Evolutionary conservation across 1,139 yeast species (phyloP), one percentile per base, ranked within the genome.

Genomic region (Debaryomycetaceae sp.): DNA sequence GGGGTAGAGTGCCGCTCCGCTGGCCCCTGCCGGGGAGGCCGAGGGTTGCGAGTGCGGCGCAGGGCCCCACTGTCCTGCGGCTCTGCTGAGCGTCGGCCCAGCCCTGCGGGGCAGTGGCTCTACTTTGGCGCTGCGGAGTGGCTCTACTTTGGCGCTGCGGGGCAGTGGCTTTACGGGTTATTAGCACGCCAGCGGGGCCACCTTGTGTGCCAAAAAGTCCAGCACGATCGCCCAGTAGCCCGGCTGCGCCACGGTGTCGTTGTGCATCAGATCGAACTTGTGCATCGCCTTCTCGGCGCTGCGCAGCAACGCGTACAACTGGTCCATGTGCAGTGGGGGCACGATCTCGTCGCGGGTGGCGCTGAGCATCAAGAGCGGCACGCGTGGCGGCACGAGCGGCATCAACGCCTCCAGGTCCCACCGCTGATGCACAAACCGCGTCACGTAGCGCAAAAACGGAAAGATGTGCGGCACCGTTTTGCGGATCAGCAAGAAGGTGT

Each of bases 291-390:
- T 81, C 19, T 55, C 53, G 2, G 51, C 44, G 20, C 74, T 53
- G 11, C 64, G 63, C 29, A 80, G 61, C 28, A 74, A 45, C 25
- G 70, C 71, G 49, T 52, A 80, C 22, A 91, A 66, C 28, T 48
- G 51, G 34, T 70, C 71, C 91, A 89, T 85, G 48, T 91, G 97
- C 1, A 44, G 44, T 0, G 96, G 95, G 1, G 97, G 97, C 1
- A 91, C 96, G 20, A 91, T 78, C 55, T 91, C 98, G 58, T 91
- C 98, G 25, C 66, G 61, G 17, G 72, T 58, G 0, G 95, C 96
- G 43, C 83, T 75, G 29, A 89, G 53, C 45, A 89, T 75, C 30
- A 89, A 62, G 21, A 80, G 67, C 0, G 95, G 94, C 5, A 83
- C 63, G 6, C 62, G 51, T 0, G 66, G 43, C 5, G 80, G 74